phyloP scores from a whole-genome alignment of 805 yeast species.

The Hanseniaspora nectarophila region DNA sequence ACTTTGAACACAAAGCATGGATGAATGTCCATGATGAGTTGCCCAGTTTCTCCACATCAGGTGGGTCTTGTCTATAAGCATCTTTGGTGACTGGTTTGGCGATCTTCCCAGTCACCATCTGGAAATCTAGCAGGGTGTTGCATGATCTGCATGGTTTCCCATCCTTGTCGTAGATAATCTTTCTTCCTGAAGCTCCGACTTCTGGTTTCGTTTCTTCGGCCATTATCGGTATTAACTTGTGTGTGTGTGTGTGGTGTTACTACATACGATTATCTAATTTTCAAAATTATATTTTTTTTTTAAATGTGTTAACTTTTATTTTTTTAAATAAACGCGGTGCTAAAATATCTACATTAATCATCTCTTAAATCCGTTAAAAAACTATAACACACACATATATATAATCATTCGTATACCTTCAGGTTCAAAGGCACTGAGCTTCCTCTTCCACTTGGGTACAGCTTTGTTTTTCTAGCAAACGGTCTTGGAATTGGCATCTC shows the following conservation, averaged over 20 bases:
- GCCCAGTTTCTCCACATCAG: constrained; percentile 74
- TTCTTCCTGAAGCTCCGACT: constrained; percentile 14
- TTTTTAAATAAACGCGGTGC: no score
- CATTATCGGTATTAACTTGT: no score
- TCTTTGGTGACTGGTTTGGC: constrained; percentile 18
- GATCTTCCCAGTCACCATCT: constrained; percentile 38
- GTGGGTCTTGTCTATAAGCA: constrained; percentile 54
- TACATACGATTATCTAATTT: no score
- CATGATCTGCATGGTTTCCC: constrained; percentile 96
- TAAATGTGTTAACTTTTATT: no score
- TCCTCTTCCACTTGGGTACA: constrained; percentile 93
- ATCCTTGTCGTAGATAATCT: constrained; percentile 51
- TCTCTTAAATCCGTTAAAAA: not conserved
- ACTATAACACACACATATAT: not conserved
- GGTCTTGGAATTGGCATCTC: constrained; percentile 82
- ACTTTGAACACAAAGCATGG: constrained; percentile 81
- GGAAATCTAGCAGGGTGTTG: constrained; percentile 69
- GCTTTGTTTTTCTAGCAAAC: constrained; percentile 56
- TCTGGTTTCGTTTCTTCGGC: not conserved
- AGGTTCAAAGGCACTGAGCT: constrained; percentile 77
- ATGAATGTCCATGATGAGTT: constrained; percentile 83
- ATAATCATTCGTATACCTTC: constrained; percentile 23
- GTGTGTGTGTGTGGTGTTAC: no score
- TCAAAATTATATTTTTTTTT: no score
- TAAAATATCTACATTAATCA: no score